Base-by-base conservation (phyloP, 306 rosid species). In the Dalbergia cultrata region DNA sequence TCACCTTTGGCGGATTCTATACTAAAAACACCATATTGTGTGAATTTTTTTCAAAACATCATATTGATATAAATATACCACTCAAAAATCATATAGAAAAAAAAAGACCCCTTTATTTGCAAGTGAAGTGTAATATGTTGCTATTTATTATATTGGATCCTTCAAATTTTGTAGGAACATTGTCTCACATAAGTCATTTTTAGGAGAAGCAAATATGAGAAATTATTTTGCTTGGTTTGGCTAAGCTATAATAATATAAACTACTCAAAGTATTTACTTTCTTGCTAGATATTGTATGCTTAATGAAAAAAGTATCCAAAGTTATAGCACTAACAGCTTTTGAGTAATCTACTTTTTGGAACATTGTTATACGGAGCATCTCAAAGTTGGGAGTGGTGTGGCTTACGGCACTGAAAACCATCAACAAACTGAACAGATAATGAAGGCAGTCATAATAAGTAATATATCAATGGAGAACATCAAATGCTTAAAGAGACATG, bases 351-450 rank as follows among this genome's bases (percentile, higher is more conserved):
- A 65, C 45, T 19, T 52, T 26, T 66, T 70, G 22, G 79, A 73
- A 71, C 69, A 41, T 75, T 84, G 41, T 73, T 59, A 95, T 59
- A 95, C 98, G 87, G 92, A 90, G 81, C 81, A 81, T 75, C 90
- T 93, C 80, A 93, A 87, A 88, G 84, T 90, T 87, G 98, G 99
- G 68, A 77, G 85, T 70, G 99, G 98, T 49, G 84, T 75, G 22
- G 90, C 88, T 76, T 88, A 84, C 83, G 69, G 86, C 83, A 71
- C 65, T 50, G 90, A 83, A 68, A 87, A 63, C 78, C 80, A 39
- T 62, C 82, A 72, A 54, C 73, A 83, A 70, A 39, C 76, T 71
- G 91, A 78, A 76, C 83, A 89, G 81, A 77, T 82, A 70, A 86
- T 87, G 87, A 96, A 95, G 79, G 94, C 87, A 21, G 96, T 89